phyloP scores from a whole-genome alignment of 345 rosid species.

The Erysimum cheiranthoides region DNA sequence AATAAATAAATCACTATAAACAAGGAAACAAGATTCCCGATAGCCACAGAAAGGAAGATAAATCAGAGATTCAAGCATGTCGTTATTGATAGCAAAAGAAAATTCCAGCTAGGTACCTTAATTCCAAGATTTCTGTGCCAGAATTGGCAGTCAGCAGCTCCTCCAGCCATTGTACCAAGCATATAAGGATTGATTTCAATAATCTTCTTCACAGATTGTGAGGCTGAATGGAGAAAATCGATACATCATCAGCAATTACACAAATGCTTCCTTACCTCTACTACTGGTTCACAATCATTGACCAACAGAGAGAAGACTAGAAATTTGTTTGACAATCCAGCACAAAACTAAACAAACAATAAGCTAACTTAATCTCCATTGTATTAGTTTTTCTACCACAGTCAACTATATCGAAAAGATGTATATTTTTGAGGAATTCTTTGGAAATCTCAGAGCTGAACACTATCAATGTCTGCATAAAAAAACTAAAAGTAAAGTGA shows the following conservation, averaged over 20 bases:
- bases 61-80: conserved; percentile 10
- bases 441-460: conserved; percentile 7
- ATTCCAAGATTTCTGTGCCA: conserved; percentile 97
- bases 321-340: not conserved
- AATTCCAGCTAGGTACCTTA: conserved; percentile 56
- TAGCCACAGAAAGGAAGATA: not conserved
- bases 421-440: not conserved
- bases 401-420: not conserved
- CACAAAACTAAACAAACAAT: conserved; percentile 10
- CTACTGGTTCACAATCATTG: conserved; percentile 5
- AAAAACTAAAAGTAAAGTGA: not conserved
- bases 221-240: conserved; percentile 53
- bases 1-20: conserved; percentile 1
- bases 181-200: conserved; percentile 93
- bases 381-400: not conserved
- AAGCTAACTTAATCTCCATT: conserved; percentile 22
- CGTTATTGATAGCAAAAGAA: not conserved
- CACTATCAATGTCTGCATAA: not conserved
- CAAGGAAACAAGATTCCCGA: conserved; percentile 7
- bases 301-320: not conserved
- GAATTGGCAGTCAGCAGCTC: conserved; percentile 97
- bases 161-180: conserved; percentile 99
- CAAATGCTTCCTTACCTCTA: conserved; percentile 2
- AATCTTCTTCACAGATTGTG: conserved; percentile 92
- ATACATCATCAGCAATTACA: conserved; percentile 28